Percentiles rank a stretch among this genome's conserved stretches.
Evolutionary conservation across 2,329 filamentous ascomycete species (phyloP).

Genomic region (Fusarium bactridioides): DNA sequence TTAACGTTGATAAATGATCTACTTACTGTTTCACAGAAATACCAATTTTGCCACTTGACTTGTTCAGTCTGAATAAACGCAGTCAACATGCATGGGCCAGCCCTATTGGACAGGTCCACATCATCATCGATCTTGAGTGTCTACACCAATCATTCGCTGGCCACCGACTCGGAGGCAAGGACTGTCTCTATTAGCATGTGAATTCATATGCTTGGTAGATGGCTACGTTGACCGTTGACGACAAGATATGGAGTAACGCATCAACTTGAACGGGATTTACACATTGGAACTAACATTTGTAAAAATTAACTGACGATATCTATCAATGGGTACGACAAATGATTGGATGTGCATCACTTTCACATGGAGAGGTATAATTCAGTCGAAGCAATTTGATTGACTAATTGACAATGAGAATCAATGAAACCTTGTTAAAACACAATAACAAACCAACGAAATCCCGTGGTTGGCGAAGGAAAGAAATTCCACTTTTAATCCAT

Average conservation of each 20-base stretch:
- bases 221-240: no score
- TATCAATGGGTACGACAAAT: background rate
- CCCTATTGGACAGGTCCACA: background rate
- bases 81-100: background rate
- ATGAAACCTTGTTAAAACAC: slow-evolving; percentile 26
- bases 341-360: background rate
- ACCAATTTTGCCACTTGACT: background rate
- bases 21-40: background rate
- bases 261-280: background rate
- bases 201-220: background rate
- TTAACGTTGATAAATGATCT: background rate
- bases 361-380: background rate
- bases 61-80: background rate
- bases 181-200: background rate
- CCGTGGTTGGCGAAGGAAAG: slow-evolving; percentile 39
- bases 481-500: slow-evolving; percentile 43
- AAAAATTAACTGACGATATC: no score
- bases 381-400: slow-evolving; percentile 12
- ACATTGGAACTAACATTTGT: background rate
- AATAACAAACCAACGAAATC: slow-evolving; percentile 29
- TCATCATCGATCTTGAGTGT: background rate
- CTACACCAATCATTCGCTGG: background rate
- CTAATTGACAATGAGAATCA: slow-evolving; percentile 5
- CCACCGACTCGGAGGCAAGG: background rate
- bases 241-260: background rate